Conservation (phyloP, 192 early-diverging fungal species). For the Lobulomyces angularis region DNA sequence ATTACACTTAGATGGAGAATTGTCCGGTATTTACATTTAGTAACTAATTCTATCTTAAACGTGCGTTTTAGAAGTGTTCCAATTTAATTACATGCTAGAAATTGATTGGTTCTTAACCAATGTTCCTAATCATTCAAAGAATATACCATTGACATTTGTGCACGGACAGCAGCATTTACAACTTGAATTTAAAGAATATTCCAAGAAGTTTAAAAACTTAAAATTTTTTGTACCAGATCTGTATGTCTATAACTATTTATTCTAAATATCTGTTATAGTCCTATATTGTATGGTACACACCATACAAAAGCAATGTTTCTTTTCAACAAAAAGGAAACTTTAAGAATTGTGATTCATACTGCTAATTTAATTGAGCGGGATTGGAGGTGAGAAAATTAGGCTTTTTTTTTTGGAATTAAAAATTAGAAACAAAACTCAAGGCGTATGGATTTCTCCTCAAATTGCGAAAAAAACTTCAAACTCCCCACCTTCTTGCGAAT, state of each 20-base stretch:
- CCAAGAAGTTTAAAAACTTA: background rate
- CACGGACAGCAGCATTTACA: conserved; percentile 15
- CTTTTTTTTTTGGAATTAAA: background rate
- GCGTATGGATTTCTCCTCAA: conserved; percentile 34
- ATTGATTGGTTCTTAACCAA: conserved; percentile 15
- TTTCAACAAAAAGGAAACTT: conserved; percentile 27
- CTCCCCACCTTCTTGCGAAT: conserved; percentile 15
- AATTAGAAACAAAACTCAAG: conserved; percentile 43
- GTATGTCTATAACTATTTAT: no score
- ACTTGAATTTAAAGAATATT: background rate
- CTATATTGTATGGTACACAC: conserved; percentile 34
- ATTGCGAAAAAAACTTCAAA: conserved; percentile 15
- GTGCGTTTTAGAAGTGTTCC: no score
- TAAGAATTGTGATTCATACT: conserved; percentile 44
- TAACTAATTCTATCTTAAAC: no score
- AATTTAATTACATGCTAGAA: conserved; percentile 19
- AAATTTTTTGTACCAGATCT: conserved; percentile 8
- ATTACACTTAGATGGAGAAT: no score
- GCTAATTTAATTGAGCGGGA: conserved; percentile 50
- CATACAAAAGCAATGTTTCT: conserved; percentile 55
- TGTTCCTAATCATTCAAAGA: conserved; percentile 7
- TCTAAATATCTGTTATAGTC: conserved; percentile 7
- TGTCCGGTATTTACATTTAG: no score
- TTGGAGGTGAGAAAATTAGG: conserved; percentile 35
- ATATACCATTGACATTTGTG: conserved; percentile 10